A percentile compares a stretch with the other conserved stretches of the same genome.
Evolutionary conservation across 140 eudicot genomes (phyloP).

Genomic region (Flaveria floridana): DNA sequence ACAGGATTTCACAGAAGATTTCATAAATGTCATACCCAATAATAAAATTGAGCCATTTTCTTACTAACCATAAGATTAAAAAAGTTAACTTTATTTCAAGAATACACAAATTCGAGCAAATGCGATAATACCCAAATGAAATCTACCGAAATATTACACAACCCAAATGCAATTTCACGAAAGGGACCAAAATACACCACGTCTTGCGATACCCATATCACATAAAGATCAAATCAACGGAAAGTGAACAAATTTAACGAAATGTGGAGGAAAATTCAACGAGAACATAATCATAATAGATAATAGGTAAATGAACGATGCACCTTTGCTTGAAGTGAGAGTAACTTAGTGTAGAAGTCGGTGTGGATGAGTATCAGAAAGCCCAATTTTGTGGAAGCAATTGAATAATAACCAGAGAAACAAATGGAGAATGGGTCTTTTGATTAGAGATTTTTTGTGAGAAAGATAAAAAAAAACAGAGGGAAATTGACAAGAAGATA

Average conservation of each 20-base stretch:
- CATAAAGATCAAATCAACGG: background rate
- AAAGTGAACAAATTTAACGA: background rate
- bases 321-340: conserved; percentile 45
- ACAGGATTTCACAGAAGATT: conserved; percentile 17
- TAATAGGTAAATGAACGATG: conserved; percentile 23
- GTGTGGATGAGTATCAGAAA: conserved; percentile 25
- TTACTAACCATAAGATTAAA: background rate
- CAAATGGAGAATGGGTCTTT: conserved; percentile 23
- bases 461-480: conserved; percentile 9
- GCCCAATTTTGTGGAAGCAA: conserved; percentile 22
- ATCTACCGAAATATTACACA: too few species aligned
- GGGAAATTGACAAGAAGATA: conserved; percentile 23
- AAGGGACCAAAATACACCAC: too few species aligned
- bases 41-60: background rate
- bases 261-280: background rate
- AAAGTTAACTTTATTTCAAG: background rate
- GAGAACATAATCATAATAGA: conserved; percentile 1
- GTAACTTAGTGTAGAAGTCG: conserved; percentile 29
- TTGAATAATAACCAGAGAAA: background rate
- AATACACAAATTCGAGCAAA: conserved; percentile 25
- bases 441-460: conserved; percentile 19
- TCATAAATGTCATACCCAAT: background rate
- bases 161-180: too few species aligned
- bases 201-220: background rate
- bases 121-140: conserved; percentile 24